Percentiles rank a stretch among this genome's conserved stretches.
Conservation (phyloP, 2,329 filamentous ascomycete genomes). For the Claviceps purpurea region DNA sequence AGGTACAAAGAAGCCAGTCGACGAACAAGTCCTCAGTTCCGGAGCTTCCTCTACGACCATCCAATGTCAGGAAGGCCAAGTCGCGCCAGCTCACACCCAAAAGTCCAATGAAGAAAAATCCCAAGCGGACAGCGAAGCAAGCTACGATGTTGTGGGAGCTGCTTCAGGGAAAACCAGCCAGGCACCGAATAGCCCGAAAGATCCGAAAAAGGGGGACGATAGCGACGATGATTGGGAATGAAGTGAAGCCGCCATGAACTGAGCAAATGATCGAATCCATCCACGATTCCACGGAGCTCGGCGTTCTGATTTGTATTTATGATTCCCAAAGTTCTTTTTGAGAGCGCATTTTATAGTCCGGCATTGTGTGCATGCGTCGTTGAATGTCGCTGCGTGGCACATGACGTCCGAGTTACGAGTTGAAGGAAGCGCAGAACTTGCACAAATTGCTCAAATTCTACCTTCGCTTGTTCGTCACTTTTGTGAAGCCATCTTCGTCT, state of each 20-base stretch:
- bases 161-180: constrained; percentile 65
- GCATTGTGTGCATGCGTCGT: constrained; percentile 11
- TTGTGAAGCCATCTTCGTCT: constrained; percentile 73
- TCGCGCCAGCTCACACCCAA: constrained; percentile 53
- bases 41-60: constrained; percentile 47
- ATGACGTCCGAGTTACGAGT: not conserved
- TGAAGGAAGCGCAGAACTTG: not conserved
- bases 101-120: constrained; percentile 81
- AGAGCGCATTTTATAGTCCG: constrained; percentile 1
- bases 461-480: constrained; percentile 56
- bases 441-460: constrained; percentile 18
- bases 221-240: constrained; percentile 16
- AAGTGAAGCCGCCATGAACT: not conserved
- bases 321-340: constrained; percentile 4
- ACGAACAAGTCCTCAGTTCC: constrained; percentile 29
- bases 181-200: constrained; percentile 55
- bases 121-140: constrained; percentile 84
- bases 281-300: constrained; percentile 9
- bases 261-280: not conserved
- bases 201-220: constrained; percentile 34
- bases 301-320: constrained; percentile 19
- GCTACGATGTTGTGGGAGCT: constrained; percentile 83
- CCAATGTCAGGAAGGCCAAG: constrained; percentile 34
- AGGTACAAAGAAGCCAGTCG: constrained; percentile 12
- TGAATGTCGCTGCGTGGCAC: constrained; percentile 13